Conservation (phyloP, 1,139 yeast species). For the Taphrina wiesneri region DNA sequence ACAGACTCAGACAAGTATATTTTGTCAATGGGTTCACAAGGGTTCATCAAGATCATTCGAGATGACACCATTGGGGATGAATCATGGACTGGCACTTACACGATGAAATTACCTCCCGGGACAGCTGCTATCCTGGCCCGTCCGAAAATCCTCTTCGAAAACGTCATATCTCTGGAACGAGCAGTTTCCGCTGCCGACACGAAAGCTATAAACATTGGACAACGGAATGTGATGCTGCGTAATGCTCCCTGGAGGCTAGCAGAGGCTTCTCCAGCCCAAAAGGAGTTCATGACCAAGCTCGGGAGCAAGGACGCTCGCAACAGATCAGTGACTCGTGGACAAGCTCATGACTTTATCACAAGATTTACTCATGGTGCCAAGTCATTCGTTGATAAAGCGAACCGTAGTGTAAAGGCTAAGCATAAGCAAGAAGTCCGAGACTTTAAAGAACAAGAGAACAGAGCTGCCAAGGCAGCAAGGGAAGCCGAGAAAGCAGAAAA, state of each 20-base stretch:
- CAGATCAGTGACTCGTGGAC: slow-evolving; percentile 32
- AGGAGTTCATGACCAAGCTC: slow-evolving; percentile 31
- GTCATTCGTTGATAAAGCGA: slow-evolving; percentile 16
- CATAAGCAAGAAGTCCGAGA: slow-evolving; percentile 6
- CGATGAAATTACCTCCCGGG: slow-evolving; percentile 11
- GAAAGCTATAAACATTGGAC: slow-evolving; percentile 37
- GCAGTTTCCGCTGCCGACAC: slow-evolving; percentile 42
- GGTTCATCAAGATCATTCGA: slow-evolving; percentile 11
- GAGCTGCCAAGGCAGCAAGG: slow-evolving; percentile 13
- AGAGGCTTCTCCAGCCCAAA: slow-evolving; percentile 39
- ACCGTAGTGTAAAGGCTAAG: slow-evolving; percentile 2
- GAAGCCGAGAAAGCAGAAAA: slow-evolving; percentile 10
- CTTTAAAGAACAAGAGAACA: slow-evolving; percentile 1
- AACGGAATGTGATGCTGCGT: slow-evolving; percentile 37
- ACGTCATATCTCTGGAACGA: slow-evolving; percentile 35
- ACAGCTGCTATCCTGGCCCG: slow-evolving; percentile 29
- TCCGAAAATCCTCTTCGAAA: slow-evolving; percentile 35
- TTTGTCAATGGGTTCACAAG: slow-evolving; percentile 13
- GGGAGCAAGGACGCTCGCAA: slow-evolving; percentile 11
- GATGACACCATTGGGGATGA: background rate
- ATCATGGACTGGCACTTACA: slow-evolving; percentile 23
- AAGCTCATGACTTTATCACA: slow-evolving; percentile 36
- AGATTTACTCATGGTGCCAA: slow-evolving; percentile 33
- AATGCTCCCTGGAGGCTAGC: slow-evolving; percentile 42
- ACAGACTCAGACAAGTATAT: slow-evolving; percentile 26